These are phyloP conservation scores for Pseudodiploospora longispora DNA, from an alignment of 2,329 filamentous ascomycete genomes.

Conservation along the genomic window DNA sequence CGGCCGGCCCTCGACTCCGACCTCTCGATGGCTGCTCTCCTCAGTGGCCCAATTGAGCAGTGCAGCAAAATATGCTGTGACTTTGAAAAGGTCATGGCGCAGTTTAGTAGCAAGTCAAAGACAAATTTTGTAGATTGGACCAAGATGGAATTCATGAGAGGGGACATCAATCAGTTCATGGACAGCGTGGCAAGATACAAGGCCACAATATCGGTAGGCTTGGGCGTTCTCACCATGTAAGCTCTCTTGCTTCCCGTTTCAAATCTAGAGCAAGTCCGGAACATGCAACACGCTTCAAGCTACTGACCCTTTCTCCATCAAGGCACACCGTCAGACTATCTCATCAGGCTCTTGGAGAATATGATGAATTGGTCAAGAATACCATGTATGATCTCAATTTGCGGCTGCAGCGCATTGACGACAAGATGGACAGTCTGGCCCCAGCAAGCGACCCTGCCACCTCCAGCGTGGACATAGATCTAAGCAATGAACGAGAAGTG, in stretches of 20 bases:
- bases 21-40: constrained; percentile 20
- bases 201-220: constrained; percentile 27
- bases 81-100: constrained; percentile 27
- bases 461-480: constrained; percentile 18
- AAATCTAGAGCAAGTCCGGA: not conserved
- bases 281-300: not conserved
- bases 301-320: constrained; percentile 4
- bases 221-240: constrained; percentile 29
- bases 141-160: constrained; percentile 32
- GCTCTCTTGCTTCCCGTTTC: constrained; percentile 1
- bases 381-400: constrained; percentile 26
- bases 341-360: constrained; percentile 24
- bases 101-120: constrained; percentile 25
- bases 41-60: constrained; percentile 26
- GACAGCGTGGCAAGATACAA: constrained; percentile 30
- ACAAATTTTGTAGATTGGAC: constrained; percentile 29
- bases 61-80: constrained; percentile 28
- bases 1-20: constrained; percentile 7
- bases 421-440: constrained; percentile 20
- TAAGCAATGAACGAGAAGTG: constrained; percentile 27
- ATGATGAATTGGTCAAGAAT: constrained; percentile 30
- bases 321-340: constrained; percentile 25
- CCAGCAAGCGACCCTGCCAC: constrained; percentile 10
- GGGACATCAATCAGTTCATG: constrained; percentile 31
- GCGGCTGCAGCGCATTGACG: constrained; percentile 26